Evolutionary conservation across 1,284 basidiomycete genomes (phyloP), one percentile per base, ranked within the genome.

Genomic region (Ceratobasidium sp.): DNA sequence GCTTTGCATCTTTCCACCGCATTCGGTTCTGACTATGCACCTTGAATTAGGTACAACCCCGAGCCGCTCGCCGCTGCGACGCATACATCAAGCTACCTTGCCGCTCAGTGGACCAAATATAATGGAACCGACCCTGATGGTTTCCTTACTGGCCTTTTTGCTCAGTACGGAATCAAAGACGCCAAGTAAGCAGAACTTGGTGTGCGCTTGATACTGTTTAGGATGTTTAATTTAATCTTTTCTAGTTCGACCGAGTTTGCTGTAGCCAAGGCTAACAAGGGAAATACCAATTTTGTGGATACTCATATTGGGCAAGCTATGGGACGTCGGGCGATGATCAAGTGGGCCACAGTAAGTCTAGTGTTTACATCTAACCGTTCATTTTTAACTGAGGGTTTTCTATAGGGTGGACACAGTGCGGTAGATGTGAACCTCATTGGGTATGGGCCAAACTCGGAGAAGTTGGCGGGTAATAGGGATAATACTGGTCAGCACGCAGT

Each of bases 1-100:
- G n/a, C n/a, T n/a, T n/a, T n/a, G n/a, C n/a, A n/a, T n/a, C n/a
- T n/a, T n/a, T n/a, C n/a, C n/a, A n/a, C n/a, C n/a, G n/a, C n/a
- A n/a, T n/a, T n/a, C n/a, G n/a, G n/a, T 38, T 59, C 30, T 21
- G 14, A 49, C 18, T 13, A 4, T 4, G 4, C 50, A 52, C 23
- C 23, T 13, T 26, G 28, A 26, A 23, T 35, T 41, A 58, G 57
- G 35, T 70, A 46, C 23, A 78, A 78, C 58, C 79, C 79, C 2
- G 78, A 76, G 32, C 77, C 78, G 8, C 73, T 79, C 44, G 66
- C 77, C 23, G 76, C 73, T 57, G 79, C 73, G 11, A 79, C 75
- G 9, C 79, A 76, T 74, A 41, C 57, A n/a, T 77, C 79, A n/a
- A 77, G 78, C 52, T 80, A 76, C 73, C 77, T 80, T 18, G 76